phyloP scores from a whole-genome alignment of 2,329 filamentous ascomycete species.

The Sclerotinia nivalis region DNA sequence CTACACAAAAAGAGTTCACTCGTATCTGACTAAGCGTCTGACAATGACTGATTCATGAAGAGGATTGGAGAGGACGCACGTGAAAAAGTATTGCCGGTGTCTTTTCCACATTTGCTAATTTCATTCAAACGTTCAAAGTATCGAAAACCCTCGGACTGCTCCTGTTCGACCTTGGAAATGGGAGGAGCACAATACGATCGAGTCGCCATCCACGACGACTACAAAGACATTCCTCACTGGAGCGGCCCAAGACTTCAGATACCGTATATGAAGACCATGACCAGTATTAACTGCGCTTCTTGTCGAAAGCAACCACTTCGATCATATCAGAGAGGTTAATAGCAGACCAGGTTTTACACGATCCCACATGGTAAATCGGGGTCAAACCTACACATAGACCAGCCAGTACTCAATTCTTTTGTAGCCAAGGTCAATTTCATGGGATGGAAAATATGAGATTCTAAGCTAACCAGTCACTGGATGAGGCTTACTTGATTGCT shows the following conservation, averaged over 20 bases:
- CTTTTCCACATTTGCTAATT: background rate
- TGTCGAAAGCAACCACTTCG: background rate
- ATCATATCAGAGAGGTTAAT: background rate
- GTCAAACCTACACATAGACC: background rate
- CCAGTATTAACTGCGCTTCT: background rate
- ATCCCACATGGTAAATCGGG: background rate
- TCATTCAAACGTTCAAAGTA: background rate
- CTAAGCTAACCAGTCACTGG: background rate
- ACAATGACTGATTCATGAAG: too few relatives aligned
- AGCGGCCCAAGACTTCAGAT: background rate
- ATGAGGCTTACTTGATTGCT: constrained; percentile 1
- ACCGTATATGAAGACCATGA: background rate
- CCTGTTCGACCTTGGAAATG: background rate
- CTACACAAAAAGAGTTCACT: too few relatives aligned
- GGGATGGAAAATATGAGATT: background rate
- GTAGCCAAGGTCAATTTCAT: background rate
- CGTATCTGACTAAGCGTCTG: too few relatives aligned
- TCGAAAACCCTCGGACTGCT: background rate
- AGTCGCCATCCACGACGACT: background rate
- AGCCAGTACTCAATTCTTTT: background rate
- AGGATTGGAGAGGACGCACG: too few relatives aligned
- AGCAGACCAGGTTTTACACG: background rate
- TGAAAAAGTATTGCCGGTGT: background rate
- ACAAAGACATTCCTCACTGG: background rate
- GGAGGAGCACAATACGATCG: background rate